A percentile compares a stretch with the other conserved stretches of the same genome.
Evolutionary conservation across 2,329 filamentous ascomycete genomes (phyloP).

Genomic region (Fonsecaea pedrosoi): DNA sequence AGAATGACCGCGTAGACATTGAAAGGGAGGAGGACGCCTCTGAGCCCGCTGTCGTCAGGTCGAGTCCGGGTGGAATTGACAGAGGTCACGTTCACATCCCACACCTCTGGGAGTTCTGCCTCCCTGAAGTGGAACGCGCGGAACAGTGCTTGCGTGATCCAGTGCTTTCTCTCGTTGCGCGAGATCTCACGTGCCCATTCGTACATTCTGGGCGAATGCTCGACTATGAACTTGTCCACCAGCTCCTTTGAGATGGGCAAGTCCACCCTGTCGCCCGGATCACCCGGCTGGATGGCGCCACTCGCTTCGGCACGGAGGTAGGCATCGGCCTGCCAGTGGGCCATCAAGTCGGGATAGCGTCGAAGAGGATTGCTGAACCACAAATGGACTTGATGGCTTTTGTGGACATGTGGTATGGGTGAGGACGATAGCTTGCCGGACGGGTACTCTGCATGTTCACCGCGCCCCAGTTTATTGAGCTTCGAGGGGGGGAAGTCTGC

Average conservation of each 20-base stretch:
- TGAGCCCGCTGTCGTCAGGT: conserved; percentile 26
- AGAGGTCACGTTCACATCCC: conserved; percentile 33
- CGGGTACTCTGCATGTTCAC: conserved; percentile 33
- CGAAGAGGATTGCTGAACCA: conserved; percentile 68
- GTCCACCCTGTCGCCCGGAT: conserved; percentile 28
- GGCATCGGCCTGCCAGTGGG: conserved; percentile 70
- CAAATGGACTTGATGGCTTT: conserved; percentile 60
- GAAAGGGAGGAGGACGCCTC: conserved; percentile 34
- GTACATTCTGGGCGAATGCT: conserved; percentile 48
- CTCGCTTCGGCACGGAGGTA: conserved; percentile 63
- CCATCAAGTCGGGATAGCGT: conserved; percentile 65
- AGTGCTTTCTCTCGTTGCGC: conserved; percentile 47
- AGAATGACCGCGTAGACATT: conserved; percentile 3
- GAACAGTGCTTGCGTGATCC: conserved; percentile 62
- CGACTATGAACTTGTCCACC: conserved; percentile 58
- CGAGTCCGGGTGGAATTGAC: conserved; percentile 3
- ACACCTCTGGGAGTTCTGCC: conserved; percentile 55
- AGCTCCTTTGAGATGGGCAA: conserved; percentile 59
- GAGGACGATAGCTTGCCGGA: conserved; percentile 48
- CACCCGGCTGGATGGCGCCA: conserved; percentile 43
- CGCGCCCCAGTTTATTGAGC: conserved; percentile 46
- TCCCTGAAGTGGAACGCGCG: conserved; percentile 65
- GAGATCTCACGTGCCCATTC: conserved; percentile 5
- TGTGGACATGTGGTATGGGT: conserved; percentile 56
- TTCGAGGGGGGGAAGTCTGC: conserved; percentile 45